Conservation (phyloP, 169 alveolate species). For the Plasmodium vivax region DNA sequence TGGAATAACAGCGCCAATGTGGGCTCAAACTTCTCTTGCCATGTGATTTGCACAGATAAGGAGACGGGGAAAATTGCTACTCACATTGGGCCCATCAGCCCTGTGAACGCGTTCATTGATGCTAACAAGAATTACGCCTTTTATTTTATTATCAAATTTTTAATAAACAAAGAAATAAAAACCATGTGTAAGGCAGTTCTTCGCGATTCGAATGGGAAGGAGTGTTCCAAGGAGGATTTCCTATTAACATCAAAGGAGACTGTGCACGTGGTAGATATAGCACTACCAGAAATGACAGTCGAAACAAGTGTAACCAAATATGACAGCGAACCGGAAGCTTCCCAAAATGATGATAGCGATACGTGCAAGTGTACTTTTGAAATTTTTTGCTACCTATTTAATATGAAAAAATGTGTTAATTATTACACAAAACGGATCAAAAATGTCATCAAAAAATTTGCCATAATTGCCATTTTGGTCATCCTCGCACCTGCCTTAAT, state of each 20-base stretch:
- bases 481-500: conserved; percentile 63
- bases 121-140: conserved; percentile 71
- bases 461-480: conserved; percentile 31
- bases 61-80: conserved; percentile 30
- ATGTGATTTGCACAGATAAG: conserved; percentile 28
- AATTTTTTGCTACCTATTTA: conserved; percentile 33
- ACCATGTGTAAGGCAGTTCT: conserved; percentile 52
- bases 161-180: conserved; percentile 41
- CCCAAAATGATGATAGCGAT: not conserved
- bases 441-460: conserved; percentile 25
- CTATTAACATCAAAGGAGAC: conserved; percentile 39
- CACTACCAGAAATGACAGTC: not conserved
- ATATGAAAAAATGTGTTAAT: conserved; percentile 20
- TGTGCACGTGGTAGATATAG: not conserved
- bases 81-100: conserved; percentile 52
- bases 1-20: conserved; percentile 46
- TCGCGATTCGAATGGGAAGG: conserved; percentile 43
- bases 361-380: conserved; percentile 38
- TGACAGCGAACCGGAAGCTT: not conserved
- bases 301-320: conserved; percentile 2
- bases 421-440: conserved; percentile 26
- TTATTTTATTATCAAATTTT: conserved; percentile 39
- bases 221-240: conserved; percentile 37
- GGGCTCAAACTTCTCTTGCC: conserved; percentile 64
- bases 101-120: conserved; percentile 48